Base-by-base conservation (phyloP, 495 filamentous ascomycete species). In the Penicillium diatomitis region DNA sequence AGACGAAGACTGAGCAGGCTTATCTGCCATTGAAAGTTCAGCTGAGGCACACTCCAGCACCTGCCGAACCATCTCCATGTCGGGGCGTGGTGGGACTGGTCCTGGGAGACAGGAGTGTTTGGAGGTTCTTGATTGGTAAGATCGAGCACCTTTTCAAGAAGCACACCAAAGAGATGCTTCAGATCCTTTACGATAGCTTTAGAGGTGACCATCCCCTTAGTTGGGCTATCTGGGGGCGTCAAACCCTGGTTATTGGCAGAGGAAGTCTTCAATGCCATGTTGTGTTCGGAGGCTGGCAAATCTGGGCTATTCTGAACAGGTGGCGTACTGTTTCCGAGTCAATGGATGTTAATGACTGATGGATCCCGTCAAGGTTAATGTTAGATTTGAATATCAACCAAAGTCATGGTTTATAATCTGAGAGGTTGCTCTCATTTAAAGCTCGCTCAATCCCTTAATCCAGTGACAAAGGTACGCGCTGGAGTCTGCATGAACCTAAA, bases 21-120 rank as follows among this genome's bases (percentile, higher is more conserved):
- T n/a, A n/a, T n/a, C n/a, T n/a, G n/a, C n/a, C n/a, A n/a, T n/a
- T n/a, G n/a, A n/a, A n/a, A n/a, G n/a, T n/a, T n/a, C n/a, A n/a
- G n/a, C n/a, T n/a, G n/a, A n/a, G n/a, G n/a, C n/a, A 50, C 12
- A 50, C 32, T 32, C 49, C 8, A 51, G 12, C 37, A 46, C 6
- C 10, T 46, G 49, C 49, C 46, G 40, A 32, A 51, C 36, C 42
- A 5, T 38, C 11, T 42, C 32, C 33, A 46, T 43, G 28, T 47
- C 50, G n/a, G 20, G 49, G 37, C 30, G 9, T 40, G 34, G 28
- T 52, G 38, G 50, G 36, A 52, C 3, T 47, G 44, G n/a, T 52
- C 20, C 44, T 44, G 11, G 38, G 10, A 52, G 33, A 52, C n/a
- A 47, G 44, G 44, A 44, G 50, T 52, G n/a, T 47, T 52, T 52